Conservation (phyloP, 257 asterid genomes). For the Lycium barbarum region DNA sequence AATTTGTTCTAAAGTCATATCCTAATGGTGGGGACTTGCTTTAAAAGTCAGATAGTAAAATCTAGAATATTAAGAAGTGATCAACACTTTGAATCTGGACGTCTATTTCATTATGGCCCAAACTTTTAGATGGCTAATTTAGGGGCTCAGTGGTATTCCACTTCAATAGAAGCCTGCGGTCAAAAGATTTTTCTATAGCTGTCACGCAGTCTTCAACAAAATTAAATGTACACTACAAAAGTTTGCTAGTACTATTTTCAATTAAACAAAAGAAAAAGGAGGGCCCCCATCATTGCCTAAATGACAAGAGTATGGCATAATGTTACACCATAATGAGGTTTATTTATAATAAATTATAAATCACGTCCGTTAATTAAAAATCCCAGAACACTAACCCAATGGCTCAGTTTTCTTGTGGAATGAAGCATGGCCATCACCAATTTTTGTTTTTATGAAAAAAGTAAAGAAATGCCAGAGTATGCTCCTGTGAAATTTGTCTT, state of each 20-base stretch:
- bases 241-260: not conserved
- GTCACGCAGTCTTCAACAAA: not conserved
- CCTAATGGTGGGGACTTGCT: constrained; percentile 19
- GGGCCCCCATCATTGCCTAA: not conserved
- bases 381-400: not conserved
- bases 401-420: not conserved
- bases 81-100: constrained; percentile 16
- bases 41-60: not conserved
- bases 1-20: constrained; percentile 5
- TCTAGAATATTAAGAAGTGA: not conserved
- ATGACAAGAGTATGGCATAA: not conserved
- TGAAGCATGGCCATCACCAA: constrained; percentile 22
- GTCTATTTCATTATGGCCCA: not conserved
- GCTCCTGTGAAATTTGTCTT: not conserved
- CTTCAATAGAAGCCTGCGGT: constrained; percentile 22
- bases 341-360: not conserved
- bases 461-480: not conserved
- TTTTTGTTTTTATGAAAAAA: not conserved
- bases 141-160: not conserved
- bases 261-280: not conserved
- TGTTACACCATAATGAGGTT: not conserved
- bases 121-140: constrained; percentile 6
- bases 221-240: not conserved
- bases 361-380: not conserved
- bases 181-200: not conserved